Conservation (phyloP, 2,329 filamentous ascomycete species). For the Blumeria hordei region DNA sequence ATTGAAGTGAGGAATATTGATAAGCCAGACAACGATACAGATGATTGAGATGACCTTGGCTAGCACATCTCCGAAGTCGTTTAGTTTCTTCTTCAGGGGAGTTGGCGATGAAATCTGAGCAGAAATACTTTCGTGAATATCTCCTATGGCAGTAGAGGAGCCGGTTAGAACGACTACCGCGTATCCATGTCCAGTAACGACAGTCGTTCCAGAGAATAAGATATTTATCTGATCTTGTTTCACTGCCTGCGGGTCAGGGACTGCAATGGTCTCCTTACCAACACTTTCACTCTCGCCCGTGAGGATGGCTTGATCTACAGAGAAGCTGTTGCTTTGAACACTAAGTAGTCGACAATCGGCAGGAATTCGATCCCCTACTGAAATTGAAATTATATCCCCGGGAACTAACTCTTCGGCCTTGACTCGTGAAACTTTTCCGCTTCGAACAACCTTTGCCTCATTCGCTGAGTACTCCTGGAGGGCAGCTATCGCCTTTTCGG, state of each 20-base stretch:
- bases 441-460: constrained; percentile 74
- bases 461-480: constrained; percentile 98
- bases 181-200: constrained; percentile 79
- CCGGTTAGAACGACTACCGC: constrained; percentile 83
- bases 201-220: constrained; percentile 93
- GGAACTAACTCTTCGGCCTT: constrained; percentile 96
- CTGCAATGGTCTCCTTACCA: constrained; percentile 46
- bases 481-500: constrained; percentile 93
- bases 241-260: constrained; percentile 64
- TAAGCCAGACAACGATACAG: constrained; percentile 89
- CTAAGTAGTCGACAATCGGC: constrained; percentile 78
- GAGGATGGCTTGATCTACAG: constrained; percentile 86
- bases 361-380: constrained; percentile 80
- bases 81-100: constrained; percentile 92
- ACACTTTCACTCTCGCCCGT: constrained; percentile 97
- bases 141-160: constrained; percentile 77
- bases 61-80: constrained; percentile 86
- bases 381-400: constrained; percentile 69
- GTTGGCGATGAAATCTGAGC: constrained; percentile 95
- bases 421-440: constrained; percentile 51
- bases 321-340: constrained; percentile 93
- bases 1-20: constrained; percentile 94
- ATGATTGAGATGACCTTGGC: constrained; percentile 98
- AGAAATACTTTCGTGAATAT: constrained; percentile 96
- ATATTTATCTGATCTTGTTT: constrained; percentile 97